A percentile compares a stretch with the other conserved stretches of the same genome.
Conservation (phyloP, 106 monocot species). For the Dendrobium huoshanense region DNA sequence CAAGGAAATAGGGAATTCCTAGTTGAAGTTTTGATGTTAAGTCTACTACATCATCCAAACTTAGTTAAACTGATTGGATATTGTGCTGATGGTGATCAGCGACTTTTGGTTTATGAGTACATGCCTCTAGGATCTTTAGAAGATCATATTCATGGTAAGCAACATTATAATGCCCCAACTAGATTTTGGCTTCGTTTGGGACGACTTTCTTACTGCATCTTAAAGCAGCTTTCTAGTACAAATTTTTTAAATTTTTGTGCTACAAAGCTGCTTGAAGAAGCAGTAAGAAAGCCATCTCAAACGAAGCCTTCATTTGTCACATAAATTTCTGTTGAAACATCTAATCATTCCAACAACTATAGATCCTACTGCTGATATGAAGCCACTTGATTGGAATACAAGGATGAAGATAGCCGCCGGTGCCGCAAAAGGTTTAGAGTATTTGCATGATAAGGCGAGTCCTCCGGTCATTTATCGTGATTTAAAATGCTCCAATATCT, state of each 20-base stretch:
- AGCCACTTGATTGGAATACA: conserved; percentile 45
- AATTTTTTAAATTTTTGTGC: too few species aligned
- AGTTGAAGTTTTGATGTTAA: conserved; percentile 42
- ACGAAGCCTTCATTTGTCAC: not conserved
- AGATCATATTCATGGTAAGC: conserved; percentile 40
- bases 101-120: conserved; percentile 46
- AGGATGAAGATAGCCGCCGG: conserved; percentile 41
- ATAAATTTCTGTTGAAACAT: not conserved
- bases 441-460: conserved; percentile 34
- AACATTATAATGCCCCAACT: too few species aligned
- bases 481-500: conserved; percentile 37
- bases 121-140: conserved; percentile 42
- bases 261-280: too few species aligned
- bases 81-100: conserved; percentile 37
- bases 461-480: conserved; percentile 47
- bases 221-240: too few species aligned
- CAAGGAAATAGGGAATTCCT: conserved; percentile 46
- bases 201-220: too few species aligned
- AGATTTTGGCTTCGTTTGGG: too few species aligned
- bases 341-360: conserved; percentile 2
- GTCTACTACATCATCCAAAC: conserved; percentile 37
- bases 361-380: conserved; percentile 32
- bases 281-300: too few species aligned
- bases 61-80: conserved; percentile 39
- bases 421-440: conserved; percentile 35